These are phyloP conservation scores for Podila epicladia DNA, from an alignment of 192 early-diverging fungal genomes.

Conservation along the genomic window DNA sequence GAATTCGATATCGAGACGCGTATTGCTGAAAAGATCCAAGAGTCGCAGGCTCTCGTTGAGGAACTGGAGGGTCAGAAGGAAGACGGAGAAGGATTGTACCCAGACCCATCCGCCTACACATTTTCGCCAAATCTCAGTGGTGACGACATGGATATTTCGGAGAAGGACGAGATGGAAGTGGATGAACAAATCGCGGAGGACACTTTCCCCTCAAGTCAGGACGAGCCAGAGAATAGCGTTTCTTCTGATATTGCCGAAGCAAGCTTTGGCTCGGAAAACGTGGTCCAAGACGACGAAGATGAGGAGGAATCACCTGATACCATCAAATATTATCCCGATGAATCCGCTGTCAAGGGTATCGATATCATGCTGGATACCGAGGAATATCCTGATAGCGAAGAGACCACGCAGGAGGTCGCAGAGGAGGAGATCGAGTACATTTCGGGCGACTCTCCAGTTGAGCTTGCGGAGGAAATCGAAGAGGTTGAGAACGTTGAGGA, in stretches of 20 bases:
- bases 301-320: conserved; percentile 21
- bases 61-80: conserved; percentile 15
- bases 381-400: not conserved
- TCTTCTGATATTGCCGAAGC: too few relatives aligned
- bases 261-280: not conserved
- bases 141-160: not conserved
- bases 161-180: not conserved
- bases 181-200: not conserved
- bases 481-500: not conserved
- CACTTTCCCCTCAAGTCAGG: not conserved
- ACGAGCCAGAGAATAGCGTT: too few relatives aligned
- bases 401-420: not conserved
- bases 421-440: not conserved
- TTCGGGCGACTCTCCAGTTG: not conserved
- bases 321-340: conserved; percentile 29
- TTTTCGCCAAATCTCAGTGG: conserved; percentile 1
- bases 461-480: not conserved
- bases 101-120: not conserved
- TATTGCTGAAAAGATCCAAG: conserved; percentile 19
- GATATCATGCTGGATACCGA: not conserved
- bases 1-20: not conserved
- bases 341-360: not conserved
- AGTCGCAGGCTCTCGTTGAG: conserved; percentile 19
- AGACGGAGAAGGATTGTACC: not conserved
- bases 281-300: conserved; percentile 11